Base-by-base conservation (phyloP, 305 asterid species). In the Withania somnifera region DNA sequence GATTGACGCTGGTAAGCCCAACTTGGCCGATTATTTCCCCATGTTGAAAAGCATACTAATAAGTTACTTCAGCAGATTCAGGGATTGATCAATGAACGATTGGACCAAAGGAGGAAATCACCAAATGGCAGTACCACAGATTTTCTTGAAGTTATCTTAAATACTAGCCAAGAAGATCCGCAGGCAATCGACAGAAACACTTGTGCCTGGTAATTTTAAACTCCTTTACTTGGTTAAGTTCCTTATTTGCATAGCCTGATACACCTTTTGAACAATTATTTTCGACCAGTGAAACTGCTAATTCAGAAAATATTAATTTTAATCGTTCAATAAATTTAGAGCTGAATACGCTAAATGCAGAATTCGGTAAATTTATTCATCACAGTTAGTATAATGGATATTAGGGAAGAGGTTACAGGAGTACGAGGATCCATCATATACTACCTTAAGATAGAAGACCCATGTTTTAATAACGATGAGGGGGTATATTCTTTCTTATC, bases 181-280 rank as follows among this genome's bases (percentile, higher is more conserved):
- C 88, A 91, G 0, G 97, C 87, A 66, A 88, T 94, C 1, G 89
- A 92, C 15, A 84, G 90, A 52, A 83, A 79, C 94, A 89, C 81
- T 1, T 93, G 89, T 91, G 92, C 88, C 34, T 91, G 97, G 97
- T 92, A 81, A 11, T 14, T 34, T 86, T 83, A 5, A 9, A 47
- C n/a, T 11, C 26, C 14, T 13, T 15, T 6, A 30, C 45, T 67
- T 45, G 14, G 1, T 11, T 22, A 19, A 19, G 32, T 68, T 38
- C 32, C 53, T 67, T 19, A 19, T 36, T 38, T 34, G 15, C 15
- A 13, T 4, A 60, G 19, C 67, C 19, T n/a, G 15, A 24, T 58
- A 24, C 36, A 11, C n/a, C n/a, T 58, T 60, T 61, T 28, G 6
- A 61, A 28, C 22, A 61, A 61, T 61, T 28, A 26, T 61, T 61